Percentiles rank a stretch among this genome's conserved stretches.
phyloP scores from a whole-genome alignment of 2,329 filamentous ascomycete species.

The Penicillium sp. region DNA sequence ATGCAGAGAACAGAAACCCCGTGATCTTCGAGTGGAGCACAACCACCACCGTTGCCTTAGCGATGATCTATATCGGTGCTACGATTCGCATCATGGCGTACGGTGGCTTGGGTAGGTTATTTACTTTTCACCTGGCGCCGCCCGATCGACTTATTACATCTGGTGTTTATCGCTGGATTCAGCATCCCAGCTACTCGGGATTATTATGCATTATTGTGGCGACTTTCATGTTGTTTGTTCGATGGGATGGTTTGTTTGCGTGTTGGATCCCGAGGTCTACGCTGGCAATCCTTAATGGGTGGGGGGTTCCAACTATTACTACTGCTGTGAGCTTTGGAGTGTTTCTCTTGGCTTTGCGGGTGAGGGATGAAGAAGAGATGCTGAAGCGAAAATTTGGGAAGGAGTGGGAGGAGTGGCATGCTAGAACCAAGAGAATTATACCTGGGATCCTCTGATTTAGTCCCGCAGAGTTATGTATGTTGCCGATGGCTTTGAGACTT shows the following conservation, averaged over 20 bases:
- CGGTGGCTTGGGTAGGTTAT: conserved; percentile 50
- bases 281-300: conserved; percentile 12
- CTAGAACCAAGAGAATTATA: conserved; percentile 51
- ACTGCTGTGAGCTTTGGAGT: background rate
- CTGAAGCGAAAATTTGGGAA: conserved; percentile 48
- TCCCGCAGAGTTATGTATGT: background rate
- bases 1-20: conserved; percentile 11
- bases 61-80: conserved; percentile 21
- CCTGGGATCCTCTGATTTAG: conserved; percentile 43
- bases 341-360: conserved; percentile 33
- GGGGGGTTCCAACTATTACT: conserved; percentile 5
- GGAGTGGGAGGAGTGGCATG: conserved; percentile 54
- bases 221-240: conserved; percentile 29
- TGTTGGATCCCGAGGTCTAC: conserved; percentile 36
- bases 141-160: conserved; percentile 50
- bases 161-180: conserved; percentile 52
- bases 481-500: background rate
- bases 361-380: conserved; percentile 55
- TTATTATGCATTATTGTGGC: conserved; percentile 33
- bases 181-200: conserved; percentile 57
- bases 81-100: conserved; percentile 44
- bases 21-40: conserved; percentile 28
- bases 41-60: conserved; percentile 14
- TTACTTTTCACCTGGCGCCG: conserved; percentile 54
- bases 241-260: conserved; percentile 41